A percentile compares a stretch with the other conserved stretches of the same genome.
These are phyloP conservation scores for Blastocystis sp. DNA, from an alignment of 352 stramenopile species.

Conservation along the genomic window DNA sequence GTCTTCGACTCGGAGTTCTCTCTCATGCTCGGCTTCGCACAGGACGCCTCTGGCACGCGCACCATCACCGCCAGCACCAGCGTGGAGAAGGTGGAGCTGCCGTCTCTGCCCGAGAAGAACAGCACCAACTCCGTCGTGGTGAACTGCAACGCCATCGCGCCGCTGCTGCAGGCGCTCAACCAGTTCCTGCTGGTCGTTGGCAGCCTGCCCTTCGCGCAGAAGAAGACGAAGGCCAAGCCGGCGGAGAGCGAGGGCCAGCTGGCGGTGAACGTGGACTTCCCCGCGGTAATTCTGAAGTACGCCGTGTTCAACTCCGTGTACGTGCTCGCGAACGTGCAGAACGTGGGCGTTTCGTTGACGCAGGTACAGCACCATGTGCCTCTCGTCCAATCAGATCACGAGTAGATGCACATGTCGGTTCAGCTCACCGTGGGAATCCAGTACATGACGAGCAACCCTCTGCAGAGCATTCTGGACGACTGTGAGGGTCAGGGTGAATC, in stretches of 20 bases:
- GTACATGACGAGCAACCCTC: neutral
- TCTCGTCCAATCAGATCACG: neutral
- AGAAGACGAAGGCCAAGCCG: neutral
- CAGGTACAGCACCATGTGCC: neutral
- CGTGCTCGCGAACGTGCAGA: neutral
- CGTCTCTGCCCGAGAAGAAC: conserved; percentile 4
- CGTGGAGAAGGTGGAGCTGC: neutral
- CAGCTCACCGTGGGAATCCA: neutral
- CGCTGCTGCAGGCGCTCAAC: neutral
- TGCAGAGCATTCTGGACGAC: neutral
- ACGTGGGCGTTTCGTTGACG: neutral
- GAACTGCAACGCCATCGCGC: conserved; percentile 1
- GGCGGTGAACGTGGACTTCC: neutral
- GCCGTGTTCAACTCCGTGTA: neutral
- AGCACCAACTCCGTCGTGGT: conserved; percentile 18
- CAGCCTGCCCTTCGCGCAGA: neutral
- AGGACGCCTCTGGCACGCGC: neutral
- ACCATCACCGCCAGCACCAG: neutral
- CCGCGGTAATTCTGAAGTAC: neutral
- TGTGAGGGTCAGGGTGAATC: neutral
- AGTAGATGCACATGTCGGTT: neutral
- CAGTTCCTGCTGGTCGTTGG: neutral
- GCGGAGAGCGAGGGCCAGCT: neutral
- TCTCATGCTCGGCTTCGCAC: neutral
- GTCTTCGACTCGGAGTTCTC: conserved; percentile 10